A percentile compares a stretch with the other conserved stretches of the same genome.
These are phyloP conservation scores for Apiotrichum siamense DNA, from an alignment of 1,284 basidiomycete species.

Conservation along the genomic window DNA sequence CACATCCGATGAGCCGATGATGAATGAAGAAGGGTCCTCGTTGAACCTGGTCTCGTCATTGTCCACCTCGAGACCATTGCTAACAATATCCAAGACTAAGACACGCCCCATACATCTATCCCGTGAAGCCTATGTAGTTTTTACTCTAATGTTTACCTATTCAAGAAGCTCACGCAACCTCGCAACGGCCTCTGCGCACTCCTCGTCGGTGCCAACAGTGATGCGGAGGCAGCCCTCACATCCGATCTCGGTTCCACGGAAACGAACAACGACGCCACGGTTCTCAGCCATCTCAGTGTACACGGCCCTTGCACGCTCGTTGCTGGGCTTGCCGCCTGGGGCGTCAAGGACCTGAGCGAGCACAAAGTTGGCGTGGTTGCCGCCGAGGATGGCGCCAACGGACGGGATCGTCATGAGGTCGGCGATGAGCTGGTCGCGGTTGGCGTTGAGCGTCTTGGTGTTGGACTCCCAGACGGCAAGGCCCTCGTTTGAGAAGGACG, in stretches of 20 bases:
- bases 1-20: too few species aligned
- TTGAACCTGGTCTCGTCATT: too few species aligned
- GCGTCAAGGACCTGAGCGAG: conserved; percentile 68
- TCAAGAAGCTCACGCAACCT: conserved; percentile 37
- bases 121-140: too few species aligned
- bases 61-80: too few species aligned
- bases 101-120: too few species aligned
- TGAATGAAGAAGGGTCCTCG: too few species aligned
- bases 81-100: too few species aligned
- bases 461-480: conserved; percentile 63
- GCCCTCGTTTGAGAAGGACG: conserved; percentile 65
- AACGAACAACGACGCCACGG: conserved; percentile 83
- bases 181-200: conserved; percentile 58
- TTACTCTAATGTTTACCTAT: background rate
- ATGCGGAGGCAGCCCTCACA: conserved; percentile 84
- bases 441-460: conserved; percentile 57
- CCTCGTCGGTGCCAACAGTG: conserved; percentile 79
- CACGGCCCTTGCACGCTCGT: conserved; percentile 59
- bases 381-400: conserved; percentile 68
- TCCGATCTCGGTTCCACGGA: conserved; percentile 76
- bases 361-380: conserved; percentile 88
- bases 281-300: conserved; percentile 83
- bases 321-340: conserved; percentile 57
- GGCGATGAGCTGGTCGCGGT: conserved; percentile 55
- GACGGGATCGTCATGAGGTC: conserved; percentile 49